Percentiles rank a stretch among this genome's conserved stretches.
Conservation (phyloP, 805 yeast species). For the Kodamaea sagamina region DNA sequence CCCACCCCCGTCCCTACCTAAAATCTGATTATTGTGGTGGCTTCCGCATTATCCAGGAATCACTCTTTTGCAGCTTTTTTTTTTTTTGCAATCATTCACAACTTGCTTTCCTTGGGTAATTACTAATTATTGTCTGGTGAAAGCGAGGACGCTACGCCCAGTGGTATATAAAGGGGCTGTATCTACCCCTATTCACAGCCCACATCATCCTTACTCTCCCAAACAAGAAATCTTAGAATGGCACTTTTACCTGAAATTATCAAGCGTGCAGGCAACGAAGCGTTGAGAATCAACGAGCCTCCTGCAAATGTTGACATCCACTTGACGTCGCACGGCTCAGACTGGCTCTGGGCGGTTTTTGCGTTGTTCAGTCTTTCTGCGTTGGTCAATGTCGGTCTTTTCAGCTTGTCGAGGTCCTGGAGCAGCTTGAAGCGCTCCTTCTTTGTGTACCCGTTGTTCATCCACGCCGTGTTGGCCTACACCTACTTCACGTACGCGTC, state of each 20-base stretch:
- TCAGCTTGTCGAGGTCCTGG: conserved; percentile 20
- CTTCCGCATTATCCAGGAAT: conserved; percentile 7
- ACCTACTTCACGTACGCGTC: conserved; percentile 59
- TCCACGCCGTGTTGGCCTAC: conserved; percentile 45
- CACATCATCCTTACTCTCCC: not conserved
- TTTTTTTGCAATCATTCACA: conserved; percentile 3
- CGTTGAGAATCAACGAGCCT: conserved; percentile 45
- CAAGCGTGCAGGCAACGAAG: conserved; percentile 32
- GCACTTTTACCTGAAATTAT: conserved; percentile 9
- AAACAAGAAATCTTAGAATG: conserved; percentile 1
- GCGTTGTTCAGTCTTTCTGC: conserved; percentile 46
- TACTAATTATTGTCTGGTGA: not conserved
- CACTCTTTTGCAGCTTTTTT: conserved; percentile 6
- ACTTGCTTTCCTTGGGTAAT: conserved; percentile 4
- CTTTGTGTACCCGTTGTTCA: conserved; percentile 44
- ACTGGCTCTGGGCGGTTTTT: conserved; percentile 69
- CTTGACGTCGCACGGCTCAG: conserved; percentile 59
- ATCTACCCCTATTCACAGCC: conserved; percentile 4
- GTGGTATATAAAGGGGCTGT: not conserved
- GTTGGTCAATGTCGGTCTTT: conserved; percentile 26
- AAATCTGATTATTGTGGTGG: conserved; percentile 6
- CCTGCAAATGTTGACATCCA: conserved; percentile 46
- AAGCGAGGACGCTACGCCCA: no score
- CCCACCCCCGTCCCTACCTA: not conserved
- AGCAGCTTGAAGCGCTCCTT: conserved; percentile 33